Conservation (phyloP, 192 early-diverging fungal genomes). For the Rhizoclosmatium sp. region DNA sequence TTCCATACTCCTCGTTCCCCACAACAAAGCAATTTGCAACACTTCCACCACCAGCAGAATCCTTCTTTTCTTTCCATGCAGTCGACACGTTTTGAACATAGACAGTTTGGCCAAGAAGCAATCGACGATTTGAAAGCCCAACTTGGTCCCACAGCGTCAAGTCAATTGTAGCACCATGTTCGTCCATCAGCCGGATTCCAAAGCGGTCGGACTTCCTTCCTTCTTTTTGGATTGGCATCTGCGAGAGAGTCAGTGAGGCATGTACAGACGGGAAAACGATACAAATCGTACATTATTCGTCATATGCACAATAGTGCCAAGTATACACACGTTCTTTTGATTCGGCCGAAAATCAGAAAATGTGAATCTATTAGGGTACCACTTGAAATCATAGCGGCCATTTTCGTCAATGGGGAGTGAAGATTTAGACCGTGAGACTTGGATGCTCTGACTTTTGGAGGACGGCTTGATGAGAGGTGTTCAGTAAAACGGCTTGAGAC, state of each 20-base stretch:
- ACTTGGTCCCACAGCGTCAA: slow-evolving; percentile 26
- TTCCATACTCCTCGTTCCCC: slow-evolving; percentile 6
- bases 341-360: neutral
- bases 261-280: neutral
- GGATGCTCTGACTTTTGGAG: no score
- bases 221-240: slow-evolving; percentile 26
- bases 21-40: slow-evolving; percentile 19
- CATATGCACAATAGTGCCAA: slow-evolving; percentile 18
- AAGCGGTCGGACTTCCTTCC: slow-evolving; percentile 14
- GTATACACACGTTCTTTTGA: slow-evolving; percentile 16
- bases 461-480: neutral
- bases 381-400: slow-evolving; percentile 2
- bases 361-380: neutral
- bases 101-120: slow-evolving; percentile 31
- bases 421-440: no score
- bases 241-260: neutral
- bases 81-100: slow-evolving; percentile 18
- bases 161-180: neutral
- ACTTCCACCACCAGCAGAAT: neutral
- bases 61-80: neutral
- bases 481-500: neutral
- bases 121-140: neutral
- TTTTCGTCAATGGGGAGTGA: neutral
- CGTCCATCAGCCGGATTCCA: slow-evolving; percentile 12
- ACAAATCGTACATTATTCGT: neutral